phyloP scores from a whole-genome alignment of 352 stramenopile genomes.

The Phytophthora quininea region DNA sequence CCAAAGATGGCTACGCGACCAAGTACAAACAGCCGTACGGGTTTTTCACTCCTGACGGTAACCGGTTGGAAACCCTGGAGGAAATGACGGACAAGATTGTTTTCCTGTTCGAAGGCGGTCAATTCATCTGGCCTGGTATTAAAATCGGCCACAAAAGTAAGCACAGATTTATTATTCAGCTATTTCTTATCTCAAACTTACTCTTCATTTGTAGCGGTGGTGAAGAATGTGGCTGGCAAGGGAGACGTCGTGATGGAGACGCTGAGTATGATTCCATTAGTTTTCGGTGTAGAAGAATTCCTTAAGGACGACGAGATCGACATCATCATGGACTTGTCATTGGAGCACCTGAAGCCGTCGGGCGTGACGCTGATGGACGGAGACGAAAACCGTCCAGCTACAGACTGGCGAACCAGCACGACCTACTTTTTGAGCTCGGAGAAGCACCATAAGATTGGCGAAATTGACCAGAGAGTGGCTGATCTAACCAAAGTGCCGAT shows the following conservation, averaged over 20 bases:
- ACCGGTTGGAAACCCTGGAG: slow-evolving; percentile 43
- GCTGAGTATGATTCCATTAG: slow-evolving; percentile 67
- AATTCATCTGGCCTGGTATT: slow-evolving; percentile 81
- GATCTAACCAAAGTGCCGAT: slow-evolving; percentile 74
- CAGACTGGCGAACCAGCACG: slow-evolving; percentile 82
- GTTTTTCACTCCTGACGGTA: slow-evolving; percentile 65
- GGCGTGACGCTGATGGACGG: slow-evolving; percentile 66
- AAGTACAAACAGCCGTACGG: slow-evolving; percentile 78
- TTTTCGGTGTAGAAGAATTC: slow-evolving; percentile 80
- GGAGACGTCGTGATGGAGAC: slow-evolving; percentile 66
- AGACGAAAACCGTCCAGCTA: slow-evolving; percentile 70
- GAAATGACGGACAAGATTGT: slow-evolving; percentile 56
- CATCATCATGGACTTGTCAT: slow-evolving; percentile 71
- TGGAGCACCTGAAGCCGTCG: slow-evolving; percentile 67
- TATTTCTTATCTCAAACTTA: too few relatives aligned
- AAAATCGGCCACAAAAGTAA: slow-evolving; percentile 66
- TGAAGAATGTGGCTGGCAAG: slow-evolving; percentile 48
- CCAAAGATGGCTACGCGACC: slow-evolving; percentile 27
- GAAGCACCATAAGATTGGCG: slow-evolving; percentile 40
- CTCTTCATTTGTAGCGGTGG: too few relatives aligned
- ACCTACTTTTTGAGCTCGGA: slow-evolving; percentile 75
- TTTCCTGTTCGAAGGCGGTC: slow-evolving; percentile 76
- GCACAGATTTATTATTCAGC: slow-evolving; percentile 77
- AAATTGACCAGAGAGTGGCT: slow-evolving; percentile 66
- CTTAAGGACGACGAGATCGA: slow-evolving; percentile 80